Conservation (phyloP, 2,329 filamentous ascomycete genomes). For the Ophidiomyces ophidiicola region DNA sequence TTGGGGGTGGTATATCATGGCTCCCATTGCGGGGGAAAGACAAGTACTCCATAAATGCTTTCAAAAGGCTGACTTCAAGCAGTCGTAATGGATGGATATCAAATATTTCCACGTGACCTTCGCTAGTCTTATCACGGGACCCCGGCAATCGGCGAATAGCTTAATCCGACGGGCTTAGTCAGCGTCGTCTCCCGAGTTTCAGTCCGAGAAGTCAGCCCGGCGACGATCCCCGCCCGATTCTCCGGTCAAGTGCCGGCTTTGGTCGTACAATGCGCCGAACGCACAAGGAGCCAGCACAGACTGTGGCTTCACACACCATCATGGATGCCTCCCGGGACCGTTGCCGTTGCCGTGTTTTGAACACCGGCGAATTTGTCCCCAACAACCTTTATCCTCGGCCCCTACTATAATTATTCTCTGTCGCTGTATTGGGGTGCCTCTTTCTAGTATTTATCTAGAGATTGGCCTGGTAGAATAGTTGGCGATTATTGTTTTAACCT, state of each 20-base stretch:
- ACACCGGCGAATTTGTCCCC: neutral
- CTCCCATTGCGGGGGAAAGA: too few species aligned
- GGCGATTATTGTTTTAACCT: neutral
- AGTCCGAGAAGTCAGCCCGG: neutral
- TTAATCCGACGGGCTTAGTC: neutral
- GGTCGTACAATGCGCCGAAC: constrained; percentile 2
- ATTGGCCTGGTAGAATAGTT: neutral
- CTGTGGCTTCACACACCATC: neutral
- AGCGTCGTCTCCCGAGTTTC: neutral
- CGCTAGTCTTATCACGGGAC: too few species aligned
- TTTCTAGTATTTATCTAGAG: too few species aligned
- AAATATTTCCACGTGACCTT: too few species aligned
- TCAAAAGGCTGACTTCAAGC: too few species aligned
- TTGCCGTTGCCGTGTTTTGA: constrained; percentile 2
- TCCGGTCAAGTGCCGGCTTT: constrained; percentile 1
- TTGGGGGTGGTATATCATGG: too few species aligned
- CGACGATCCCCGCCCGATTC: constrained; percentile 1
- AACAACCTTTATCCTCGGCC: neutral
- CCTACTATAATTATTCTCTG: constrained; percentile 3
- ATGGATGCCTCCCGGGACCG: neutral
- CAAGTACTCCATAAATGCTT: too few species aligned
- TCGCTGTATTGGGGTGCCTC: too few species aligned
- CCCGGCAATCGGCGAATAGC: too few species aligned
- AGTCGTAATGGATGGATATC: too few species aligned
- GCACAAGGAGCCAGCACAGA: neutral